Evolutionary conservation across 768 basidiomycete genomes (phyloP), one percentile per base, ranked within the genome.

Genomic region (Tylopilus rubrobrunneus): DNA sequence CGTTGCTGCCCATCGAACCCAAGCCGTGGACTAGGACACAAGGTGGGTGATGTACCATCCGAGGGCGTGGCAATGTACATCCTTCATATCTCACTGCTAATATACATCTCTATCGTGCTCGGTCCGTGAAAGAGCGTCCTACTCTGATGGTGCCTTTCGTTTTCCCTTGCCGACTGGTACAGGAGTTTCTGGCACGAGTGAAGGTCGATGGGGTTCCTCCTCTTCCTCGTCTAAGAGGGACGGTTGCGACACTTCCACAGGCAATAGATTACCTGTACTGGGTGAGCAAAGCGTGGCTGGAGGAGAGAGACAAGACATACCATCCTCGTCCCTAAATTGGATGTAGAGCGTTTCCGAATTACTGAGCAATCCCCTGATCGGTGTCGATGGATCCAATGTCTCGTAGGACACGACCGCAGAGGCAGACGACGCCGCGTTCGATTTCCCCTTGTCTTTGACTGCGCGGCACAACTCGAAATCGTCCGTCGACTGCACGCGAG

Each of bases 291-390:
- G 15, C 12, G 29, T 8, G 4, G 33, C 17, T 11, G 7, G 14
- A 6, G 41, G 15, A 45, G 19, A 17, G 10, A 15, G 25, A 5
- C 2, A 34, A 36, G 12, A 34, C 25, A 33, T 68, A 89, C 89
- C 84, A 45, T 77, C 73, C 34, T 74, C 68, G 63, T 86, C 79
- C 58, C 75, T 80, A 59, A 89, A 89, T 62, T 83, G 85, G 33
- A 92, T 62, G 60, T 81, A 89, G 19, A 91, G 56, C 14, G 69
- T 70, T 39, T 89, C 89, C 85, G 87, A 92, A 49, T 82, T 83
- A 2, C 67, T 64, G 48, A 88, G 68, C 4, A 76, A 70, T 48
- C 76, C 77, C 41, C 81, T 82, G 42, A 82, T 74, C 43, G 80
- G 60, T 45, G 66, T 67, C 56, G 67, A 74, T 21, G 64, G 61